These are phyloP conservation scores for Quercus bicolor DNA, from an alignment of 306 rosid species.

Conservation along the genomic window DNA sequence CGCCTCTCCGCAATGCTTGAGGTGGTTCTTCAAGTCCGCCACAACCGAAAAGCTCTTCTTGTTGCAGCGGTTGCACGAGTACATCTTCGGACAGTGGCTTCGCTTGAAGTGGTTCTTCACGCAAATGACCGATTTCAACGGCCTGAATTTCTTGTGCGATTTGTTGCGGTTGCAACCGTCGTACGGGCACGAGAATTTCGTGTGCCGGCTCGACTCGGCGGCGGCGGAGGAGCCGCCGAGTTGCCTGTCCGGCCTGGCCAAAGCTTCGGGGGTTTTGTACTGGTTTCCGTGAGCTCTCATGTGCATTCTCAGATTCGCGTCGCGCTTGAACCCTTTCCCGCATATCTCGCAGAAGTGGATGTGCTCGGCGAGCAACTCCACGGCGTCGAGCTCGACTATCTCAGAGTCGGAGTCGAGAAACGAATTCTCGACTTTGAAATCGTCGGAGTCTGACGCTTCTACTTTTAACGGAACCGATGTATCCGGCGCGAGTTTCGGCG, in stretches of 20 bases:
- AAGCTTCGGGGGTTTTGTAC: conserved; percentile 74
- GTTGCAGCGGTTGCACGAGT: conserved; percentile 61
- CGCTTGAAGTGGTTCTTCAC: conserved; percentile 87
- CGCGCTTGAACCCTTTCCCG: conserved; percentile 90
- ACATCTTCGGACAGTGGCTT: conserved; percentile 92
- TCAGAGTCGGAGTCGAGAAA: conserved; percentile 30
- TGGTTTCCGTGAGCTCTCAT: conserved; percentile 88
- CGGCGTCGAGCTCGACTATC: conserved; percentile 74
- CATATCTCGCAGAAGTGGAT: conserved; percentile 85
- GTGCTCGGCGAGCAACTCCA: conserved; percentile 72
- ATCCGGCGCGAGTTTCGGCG: conserved; percentile 2
- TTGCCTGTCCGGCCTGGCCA: conserved; percentile 46
- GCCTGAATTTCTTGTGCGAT: conserved; percentile 50
- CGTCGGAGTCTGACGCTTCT: conserved; percentile 27
- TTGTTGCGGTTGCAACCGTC: conserved; percentile 64
- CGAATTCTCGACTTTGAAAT: background rate
- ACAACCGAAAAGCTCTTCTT: conserved; percentile 75
- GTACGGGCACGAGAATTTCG: conserved; percentile 75
- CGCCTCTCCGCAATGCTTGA: conserved; percentile 59
- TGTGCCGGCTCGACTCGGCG: background rate
- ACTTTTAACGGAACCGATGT: conserved; percentile 13
- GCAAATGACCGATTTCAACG: conserved; percentile 69
- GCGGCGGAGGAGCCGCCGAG: too few species aligned
- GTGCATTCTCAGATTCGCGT: conserved; percentile 91
- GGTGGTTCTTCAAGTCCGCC: conserved; percentile 77